Conservation (phyloP, 345 rosid genomes). For the Raphanus raphanistrum region DNA sequence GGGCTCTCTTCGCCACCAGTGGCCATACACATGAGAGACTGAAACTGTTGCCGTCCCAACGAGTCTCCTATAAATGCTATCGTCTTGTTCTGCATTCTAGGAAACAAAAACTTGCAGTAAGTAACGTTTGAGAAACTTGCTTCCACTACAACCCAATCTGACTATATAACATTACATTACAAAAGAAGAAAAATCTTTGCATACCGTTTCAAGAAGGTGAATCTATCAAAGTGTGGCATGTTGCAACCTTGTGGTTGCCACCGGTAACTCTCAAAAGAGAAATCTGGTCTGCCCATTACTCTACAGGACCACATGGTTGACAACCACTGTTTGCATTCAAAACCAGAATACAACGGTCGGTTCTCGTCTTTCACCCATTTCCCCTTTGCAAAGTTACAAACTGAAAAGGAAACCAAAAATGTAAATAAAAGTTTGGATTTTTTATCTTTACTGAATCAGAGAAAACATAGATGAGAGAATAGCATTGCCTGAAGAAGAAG, state of each 20-base stretch:
- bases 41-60: constrained; percentile 78
- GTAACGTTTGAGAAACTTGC: background rate
- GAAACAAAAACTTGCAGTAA: constrained; percentile 13
- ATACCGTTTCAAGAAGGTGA: constrained; percentile 67
- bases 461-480: background rate
- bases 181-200: background rate
- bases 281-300: constrained; percentile 58
- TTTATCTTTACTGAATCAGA: background rate
- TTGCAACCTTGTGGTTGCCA: constrained; percentile 82
- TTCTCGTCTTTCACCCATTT: constrained; percentile 57
- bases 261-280: constrained; percentile 67
- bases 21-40: constrained; percentile 78
- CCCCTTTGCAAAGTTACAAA: constrained; percentile 69
- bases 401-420: constrained; percentile 38
- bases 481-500: constrained; percentile 33
- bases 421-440: background rate
- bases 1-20: constrained; percentile 57
- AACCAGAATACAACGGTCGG: constrained; percentile 66
- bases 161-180: background rate
- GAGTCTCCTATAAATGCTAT: constrained; percentile 87
- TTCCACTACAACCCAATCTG: background rate
- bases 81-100: constrained; percentile 75
- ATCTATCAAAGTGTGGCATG: constrained; percentile 60
- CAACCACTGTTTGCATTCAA: constrained; percentile 66
- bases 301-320: constrained; percentile 79